A percentile compares a stretch with the other conserved stretches of the same genome.
Conservation (phyloP, 495 filamentous ascomycete genomes). For the Penicillium crystallinum region DNA sequence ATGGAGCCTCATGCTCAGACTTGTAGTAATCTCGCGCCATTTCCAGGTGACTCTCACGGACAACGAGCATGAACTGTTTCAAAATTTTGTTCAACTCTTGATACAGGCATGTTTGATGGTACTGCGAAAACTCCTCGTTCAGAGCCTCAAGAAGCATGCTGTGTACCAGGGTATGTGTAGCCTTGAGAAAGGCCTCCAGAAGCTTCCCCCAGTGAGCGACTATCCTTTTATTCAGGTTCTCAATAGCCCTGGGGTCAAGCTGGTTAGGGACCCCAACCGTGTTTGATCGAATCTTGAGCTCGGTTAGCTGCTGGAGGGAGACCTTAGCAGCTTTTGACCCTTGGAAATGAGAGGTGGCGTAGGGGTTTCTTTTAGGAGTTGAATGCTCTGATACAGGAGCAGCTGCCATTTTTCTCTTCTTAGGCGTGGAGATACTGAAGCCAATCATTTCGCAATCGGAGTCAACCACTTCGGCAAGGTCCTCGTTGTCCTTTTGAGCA, state of each 20-base stretch:
- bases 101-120: constrained; percentile 35
- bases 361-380: neutral
- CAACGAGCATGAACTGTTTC: constrained; percentile 20
- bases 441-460: constrained; percentile 27
- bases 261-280: constrained; percentile 35
- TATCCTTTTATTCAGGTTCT: constrained; percentile 34
- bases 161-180: constrained; percentile 26
- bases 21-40: constrained; percentile 20
- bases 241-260: constrained; percentile 38
- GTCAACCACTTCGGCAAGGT: constrained; percentile 8
- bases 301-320: constrained; percentile 25
- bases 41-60: constrained; percentile 18
- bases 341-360: neutral
- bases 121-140: constrained; percentile 29
- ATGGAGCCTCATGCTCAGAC: constrained; percentile 29
- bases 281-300: constrained; percentile 35
- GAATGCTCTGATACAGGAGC: neutral
- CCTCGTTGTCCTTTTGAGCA: constrained; percentile 1
- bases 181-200: constrained; percentile 24
- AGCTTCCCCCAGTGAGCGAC: constrained; percentile 38
- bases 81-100: constrained; percentile 4
- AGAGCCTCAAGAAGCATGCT: constrained; percentile 27
- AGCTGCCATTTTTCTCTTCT: constrained; percentile 18
- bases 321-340: constrained; percentile 13
- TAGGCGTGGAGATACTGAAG: neutral